A percentile compares a stretch with the other conserved stretches of the same genome.
These are phyloP conservation scores for Poa pratensis DNA, from an alignment of 176 grass and related monocot species.

Conservation along the genomic window DNA sequence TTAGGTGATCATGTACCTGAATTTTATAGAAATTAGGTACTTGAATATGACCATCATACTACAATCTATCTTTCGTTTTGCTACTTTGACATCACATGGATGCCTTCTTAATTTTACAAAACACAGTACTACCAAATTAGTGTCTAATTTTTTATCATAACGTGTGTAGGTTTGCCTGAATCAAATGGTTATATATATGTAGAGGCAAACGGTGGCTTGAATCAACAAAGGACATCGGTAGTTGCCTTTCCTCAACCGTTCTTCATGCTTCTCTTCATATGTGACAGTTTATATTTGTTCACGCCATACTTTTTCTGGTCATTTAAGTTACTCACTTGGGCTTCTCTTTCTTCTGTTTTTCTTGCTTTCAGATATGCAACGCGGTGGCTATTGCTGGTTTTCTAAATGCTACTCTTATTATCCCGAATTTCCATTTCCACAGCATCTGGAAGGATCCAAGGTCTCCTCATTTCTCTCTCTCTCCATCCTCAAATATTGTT, in stretches of 20 bases:
- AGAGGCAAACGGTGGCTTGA: conserved; percentile 97
- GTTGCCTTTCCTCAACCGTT: conserved; percentile 36
- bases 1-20: conserved; percentile 38
- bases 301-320: not conserved
- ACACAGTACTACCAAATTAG: conserved; percentile 3
- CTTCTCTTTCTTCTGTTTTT: conserved; percentile 40
- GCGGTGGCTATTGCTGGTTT: conserved; percentile 92
- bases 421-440: conserved; percentile 93
- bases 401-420: conserved; percentile 94
- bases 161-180: conserved; percentile 76
- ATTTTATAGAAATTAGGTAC: conserved; percentile 12
- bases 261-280: conserved; percentile 31
- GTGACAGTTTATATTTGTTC: conserved; percentile 22
- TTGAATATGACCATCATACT: not conserved
- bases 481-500: conserved; percentile 1
- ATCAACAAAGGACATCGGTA: conserved; percentile 97
- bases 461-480: conserved; percentile 42
- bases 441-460: conserved; percentile 99
- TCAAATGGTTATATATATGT: conserved; percentile 99
- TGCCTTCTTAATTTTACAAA: conserved; percentile 14
- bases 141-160: conserved; percentile 25
- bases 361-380: conserved; percentile 85
- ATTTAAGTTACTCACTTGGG: conserved; percentile 22
- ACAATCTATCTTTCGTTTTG: conserved; percentile 3
- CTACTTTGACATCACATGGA: not conserved